Base-by-base conservation (phyloP, 2,329 filamentous ascomycete genomes). In the Xylaria sp. region DNA sequence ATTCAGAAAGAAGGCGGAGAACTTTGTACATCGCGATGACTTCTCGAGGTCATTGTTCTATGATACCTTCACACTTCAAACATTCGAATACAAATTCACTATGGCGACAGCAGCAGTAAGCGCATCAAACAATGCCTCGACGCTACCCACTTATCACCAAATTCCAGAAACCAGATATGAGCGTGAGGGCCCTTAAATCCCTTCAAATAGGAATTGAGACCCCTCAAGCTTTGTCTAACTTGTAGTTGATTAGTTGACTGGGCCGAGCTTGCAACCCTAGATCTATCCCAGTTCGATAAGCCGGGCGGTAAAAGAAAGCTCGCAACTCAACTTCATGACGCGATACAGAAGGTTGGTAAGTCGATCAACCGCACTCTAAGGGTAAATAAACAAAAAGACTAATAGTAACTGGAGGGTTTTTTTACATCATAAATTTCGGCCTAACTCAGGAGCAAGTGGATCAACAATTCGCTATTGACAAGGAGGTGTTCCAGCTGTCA, bases 391-490 rank as follows among this genome's bases (percentile, higher is more conserved):
- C 9, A 33, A 18, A 31, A 7, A 31, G 28, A 31, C 49, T 62
- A 6, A 64, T 57, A 4, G 18, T 2, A 7, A 20, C 2, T 33
- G n/a, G 59, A 75, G 86, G 88, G 0, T 88, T 90, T 80, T 91
- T 90, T 79, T 90, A 90, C 69, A 85, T 90, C 23, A 86, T 85
- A 67, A 89, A 90, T 78, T 90, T 87, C 69, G 88, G 88, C 39
- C 82, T 91, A n/a, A 80, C 79, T 0, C 87, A 90, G 75, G 87
- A 89, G 56, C 81, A 89, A 75, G 83, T 91, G 1, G 85, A 90
- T 71, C 80, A 82, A 6, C 88, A 91, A 71, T 91, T 90, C 70
- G 86, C 88, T 13, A 83, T 91, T 2, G 88, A 85, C 1, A 86
- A 87, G 66, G 82, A 86, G 43, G 84, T 91, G 70, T 90, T 90